A percentile compares a stretch with the other conserved stretches of the same genome.
These are phyloP conservation scores for Murraya paniculata DNA, from an alignment of 345 rosid genomes.

Conservation along the genomic window DNA sequence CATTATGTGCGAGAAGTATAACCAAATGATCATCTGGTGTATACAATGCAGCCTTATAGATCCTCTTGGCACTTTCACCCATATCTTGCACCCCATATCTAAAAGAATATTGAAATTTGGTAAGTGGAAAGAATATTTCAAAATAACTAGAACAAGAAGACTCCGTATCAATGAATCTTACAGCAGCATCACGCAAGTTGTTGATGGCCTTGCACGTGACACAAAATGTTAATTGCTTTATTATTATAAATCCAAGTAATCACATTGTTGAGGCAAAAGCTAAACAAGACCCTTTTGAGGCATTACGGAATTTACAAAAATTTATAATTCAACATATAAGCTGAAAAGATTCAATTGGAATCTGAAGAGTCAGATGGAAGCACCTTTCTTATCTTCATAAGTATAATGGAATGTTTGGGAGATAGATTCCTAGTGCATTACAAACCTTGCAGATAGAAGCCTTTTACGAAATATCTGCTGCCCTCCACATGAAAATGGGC, in stretches of 20 bases:
- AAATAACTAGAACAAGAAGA: neutral
- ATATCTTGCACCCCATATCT: slow-evolving; percentile 78
- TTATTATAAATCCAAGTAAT: neutral
- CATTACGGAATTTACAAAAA: neutral
- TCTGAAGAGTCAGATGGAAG: neutral
- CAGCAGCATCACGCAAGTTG: neutral
- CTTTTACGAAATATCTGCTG: slow-evolving; percentile 46
- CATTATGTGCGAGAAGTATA: slow-evolving; percentile 83
- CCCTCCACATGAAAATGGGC: slow-evolving; percentile 91
- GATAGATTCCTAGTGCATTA: slow-evolving; percentile 8
- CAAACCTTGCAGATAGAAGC: slow-evolving; percentile 61
- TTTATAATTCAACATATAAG: neutral
- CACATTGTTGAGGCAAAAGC: neutral
- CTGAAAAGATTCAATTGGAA: neutral
- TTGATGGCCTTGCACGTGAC: neutral
- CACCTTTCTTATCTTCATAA: neutral
- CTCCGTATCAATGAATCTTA: neutral
- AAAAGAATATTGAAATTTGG: slow-evolving; percentile 14
- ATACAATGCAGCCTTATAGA: slow-evolving; percentile 51
- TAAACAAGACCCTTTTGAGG: neutral
- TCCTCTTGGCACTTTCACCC: slow-evolving; percentile 62
- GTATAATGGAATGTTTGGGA: neutral
- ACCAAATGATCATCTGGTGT: slow-evolving; percentile 71
- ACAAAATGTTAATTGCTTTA: neutral
- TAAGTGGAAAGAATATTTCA: slow-evolving; percentile 1